Evolutionary conservation across 1,284 basidiomycete genomes (phyloP).

Genomic region (Rhodotorula sp.): DNA sequence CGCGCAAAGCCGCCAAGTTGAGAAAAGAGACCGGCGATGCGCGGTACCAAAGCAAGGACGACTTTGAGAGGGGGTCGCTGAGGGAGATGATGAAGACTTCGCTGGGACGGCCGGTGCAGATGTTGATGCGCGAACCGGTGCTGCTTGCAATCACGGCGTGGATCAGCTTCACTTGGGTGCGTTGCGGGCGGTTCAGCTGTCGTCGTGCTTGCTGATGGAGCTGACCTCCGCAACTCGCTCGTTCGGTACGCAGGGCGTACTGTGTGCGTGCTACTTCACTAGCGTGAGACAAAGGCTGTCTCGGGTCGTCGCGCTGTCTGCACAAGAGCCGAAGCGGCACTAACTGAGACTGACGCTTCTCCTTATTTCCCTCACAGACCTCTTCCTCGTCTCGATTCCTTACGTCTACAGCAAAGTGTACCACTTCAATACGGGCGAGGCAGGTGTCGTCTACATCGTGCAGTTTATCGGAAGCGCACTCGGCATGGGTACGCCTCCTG

Average conservation of each 20-base stretch:
- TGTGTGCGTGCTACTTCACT: background rate
- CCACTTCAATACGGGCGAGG: constrained; percentile 33
- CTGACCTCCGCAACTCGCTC: no score
- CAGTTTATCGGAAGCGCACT: constrained; percentile 33
- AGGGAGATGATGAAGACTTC: constrained; percentile 46
- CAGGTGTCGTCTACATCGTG: constrained; percentile 33
- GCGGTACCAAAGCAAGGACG: constrained; percentile 47
- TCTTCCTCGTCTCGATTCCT: constrained; percentile 34
- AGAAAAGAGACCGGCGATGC: constrained; percentile 46
- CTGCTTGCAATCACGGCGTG: constrained; percentile 37
- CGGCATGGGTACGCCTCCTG: constrained; percentile 21
- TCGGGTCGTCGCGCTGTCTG: background rate
- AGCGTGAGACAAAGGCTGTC: no score
- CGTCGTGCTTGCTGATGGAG: no score
- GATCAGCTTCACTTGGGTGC: constrained; percentile 24
- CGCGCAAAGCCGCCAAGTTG: constrained; percentile 39
- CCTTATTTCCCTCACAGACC: background rate
- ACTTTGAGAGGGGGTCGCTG: constrained; percentile 47
- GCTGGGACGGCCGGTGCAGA: constrained; percentile 45
- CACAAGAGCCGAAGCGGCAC: no score
- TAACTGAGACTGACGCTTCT: background rate
- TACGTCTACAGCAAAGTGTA: constrained; percentile 26
- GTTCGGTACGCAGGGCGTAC: background rate
- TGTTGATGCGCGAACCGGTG: constrained; percentile 40
- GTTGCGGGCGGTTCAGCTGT: no score